Evolutionary conservation across 495 filamentous ascomycete genomes (phyloP), one percentile per base, ranked within the genome.

Genomic region (Neurospora tetraspora): DNA sequence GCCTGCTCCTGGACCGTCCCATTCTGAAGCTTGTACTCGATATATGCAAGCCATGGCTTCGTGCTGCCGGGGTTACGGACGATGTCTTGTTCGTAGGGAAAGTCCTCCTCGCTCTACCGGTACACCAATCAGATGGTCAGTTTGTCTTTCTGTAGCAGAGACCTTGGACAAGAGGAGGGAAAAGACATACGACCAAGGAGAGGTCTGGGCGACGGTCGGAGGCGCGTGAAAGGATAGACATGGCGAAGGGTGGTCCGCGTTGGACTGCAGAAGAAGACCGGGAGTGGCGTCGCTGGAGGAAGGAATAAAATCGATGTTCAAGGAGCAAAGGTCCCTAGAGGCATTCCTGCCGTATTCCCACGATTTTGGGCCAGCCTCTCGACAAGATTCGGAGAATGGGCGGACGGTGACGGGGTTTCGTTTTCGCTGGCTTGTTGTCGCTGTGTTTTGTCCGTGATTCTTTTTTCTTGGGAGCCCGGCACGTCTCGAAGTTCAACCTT

Each of bases 21-120:
- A 87, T 94, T 90, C 76, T 94, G 92, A 76, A 91, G 80, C 83
- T 98, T 98, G 86, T 92, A 93, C 76, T 94, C 92, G 81, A 94
- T 92, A 78, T 99, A 99, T 72, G 92, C 90, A 71, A 98, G 86
- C 96, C 96, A 99, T 80, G 96, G 95, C 82, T 96, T 97, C 74
- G 94, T 89, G 79, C 89, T 96, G 76, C 90, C 92, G 9, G 90
- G 90, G 81, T 96, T 91, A 73, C 94, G 91, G 53, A 94, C 83
- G 65, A 99, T 89, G 83, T 99, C 96, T 82, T 97, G 94, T 82
- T 99, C 96, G 84, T 98, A 98, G 39, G 97, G 87, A 42, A 91
- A 89, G 81, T 99, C 96, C 79, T 95, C 92, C 73, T 94, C 91
- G 71, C 91, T 90, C 91, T 92, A 73, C 12, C 23, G 12, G 53